Evolutionary conservation across 306 rosid genomes (phyloP), one percentile per base, ranked within the genome.

Genomic region (Canavalia gladiata): DNA sequence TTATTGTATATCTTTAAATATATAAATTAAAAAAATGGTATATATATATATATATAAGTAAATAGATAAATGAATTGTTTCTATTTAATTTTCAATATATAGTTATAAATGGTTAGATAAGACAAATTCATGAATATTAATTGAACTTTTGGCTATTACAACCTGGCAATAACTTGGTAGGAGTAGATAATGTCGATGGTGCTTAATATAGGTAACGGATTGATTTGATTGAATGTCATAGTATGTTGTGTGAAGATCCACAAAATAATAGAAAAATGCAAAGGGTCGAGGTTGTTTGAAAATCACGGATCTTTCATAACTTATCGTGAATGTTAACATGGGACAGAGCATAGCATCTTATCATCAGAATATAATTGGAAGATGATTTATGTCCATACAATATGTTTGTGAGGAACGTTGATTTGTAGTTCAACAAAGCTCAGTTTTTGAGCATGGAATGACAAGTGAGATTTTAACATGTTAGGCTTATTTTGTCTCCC

Each of bases 381-480:
- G 77, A 31, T 66, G 49, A 65, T 56, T 73, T 73, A 67, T 51
- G 81, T 82, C 86, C 88, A 85, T 67, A 85, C 69, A 73, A 64
- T 46, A 62, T 58, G 57, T 73, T 18, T 81, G 73, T 76, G 68
- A 18, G 25, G 80, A 72, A 67, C 55, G 13, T 51, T 72, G 67
- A 65, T 77, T 76, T 71, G 18, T 29, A 2, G 10, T 81, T 85
- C 13, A 54, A 60, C 51, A 29, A 35, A 60, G 7, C 45, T 28
- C 1, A 43, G 33, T 7, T 28, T 60, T 11, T 4, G 39, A 35
- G 46, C 6, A 9, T 63, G 46, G 35, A 45, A 37, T 72, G 71
- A 70, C 76, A 34, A 33, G 28, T n/a, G 2, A 64, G 62, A 39
- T 50, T 8, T 81, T 39, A 37, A 69, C 71, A 50, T 55, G 70